phyloP scores from a whole-genome alignment of 2,329 filamentous ascomycete species.

The Phoma herbarum region DNA sequence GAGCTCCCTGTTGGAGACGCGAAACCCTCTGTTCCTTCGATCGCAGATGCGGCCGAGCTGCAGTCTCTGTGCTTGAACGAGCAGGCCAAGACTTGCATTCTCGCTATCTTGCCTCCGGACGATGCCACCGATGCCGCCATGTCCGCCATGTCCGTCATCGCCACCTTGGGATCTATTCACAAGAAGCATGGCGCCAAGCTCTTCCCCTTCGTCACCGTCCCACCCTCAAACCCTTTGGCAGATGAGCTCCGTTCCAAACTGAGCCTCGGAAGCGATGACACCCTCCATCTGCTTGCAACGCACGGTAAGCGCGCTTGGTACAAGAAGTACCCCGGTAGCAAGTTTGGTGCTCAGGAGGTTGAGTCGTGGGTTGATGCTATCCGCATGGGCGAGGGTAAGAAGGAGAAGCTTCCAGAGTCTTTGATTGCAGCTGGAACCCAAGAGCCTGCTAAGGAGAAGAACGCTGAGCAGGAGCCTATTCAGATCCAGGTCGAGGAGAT shows the following conservation, averaged over 20 bases:
- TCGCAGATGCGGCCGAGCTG: slow-evolving; percentile 71
- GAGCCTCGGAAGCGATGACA: slow-evolving; percentile 61
- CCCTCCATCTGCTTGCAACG: slow-evolving; percentile 78
- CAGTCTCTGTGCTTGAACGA: slow-evolving; percentile 75
- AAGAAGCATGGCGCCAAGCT: slow-evolving; percentile 78
- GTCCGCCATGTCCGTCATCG: slow-evolving; percentile 54
- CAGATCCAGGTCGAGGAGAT: slow-evolving; percentile 47
- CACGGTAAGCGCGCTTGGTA: slow-evolving; percentile 90
- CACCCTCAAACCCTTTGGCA: slow-evolving; percentile 67
- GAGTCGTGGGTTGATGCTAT: slow-evolving; percentile 93
- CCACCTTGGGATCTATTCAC: slow-evolving; percentile 74
- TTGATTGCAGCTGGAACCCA: slow-evolving; percentile 46
- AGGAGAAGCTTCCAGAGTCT: slow-evolving; percentile 71
- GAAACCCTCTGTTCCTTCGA: slow-evolving; percentile 69
- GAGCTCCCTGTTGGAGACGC: slow-evolving; percentile 62
- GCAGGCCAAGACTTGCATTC: slow-evolving; percentile 83
- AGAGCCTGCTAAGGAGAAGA: slow-evolving; percentile 31
- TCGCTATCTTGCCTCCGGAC: slow-evolving; percentile 61
- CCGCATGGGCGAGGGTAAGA: slow-evolving; percentile 84
- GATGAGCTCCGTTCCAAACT: slow-evolving; percentile 68
- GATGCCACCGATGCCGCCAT: slow-evolving; percentile 59
- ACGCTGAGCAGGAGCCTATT: slow-evolving; percentile 39
- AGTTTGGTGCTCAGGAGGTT: slow-evolving; percentile 68
- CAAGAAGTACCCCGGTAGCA: slow-evolving; percentile 71
- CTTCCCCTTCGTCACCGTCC: slow-evolving; percentile 85